Conservation (phyloP, 129 eudicot species). For the Artemisia tridentata region DNA sequence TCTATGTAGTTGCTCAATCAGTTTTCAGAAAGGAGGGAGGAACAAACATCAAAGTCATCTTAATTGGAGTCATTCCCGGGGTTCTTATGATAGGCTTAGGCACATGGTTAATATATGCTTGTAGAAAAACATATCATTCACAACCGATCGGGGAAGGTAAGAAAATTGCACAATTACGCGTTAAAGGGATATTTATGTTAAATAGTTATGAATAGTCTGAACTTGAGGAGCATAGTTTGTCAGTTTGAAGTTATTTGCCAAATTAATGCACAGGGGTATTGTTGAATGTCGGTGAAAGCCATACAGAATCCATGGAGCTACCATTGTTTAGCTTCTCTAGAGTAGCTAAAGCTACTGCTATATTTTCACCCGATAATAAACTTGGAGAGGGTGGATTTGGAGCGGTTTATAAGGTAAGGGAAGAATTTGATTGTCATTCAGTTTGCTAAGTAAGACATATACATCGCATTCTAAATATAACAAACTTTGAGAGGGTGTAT, state of each 20-base stretch:
- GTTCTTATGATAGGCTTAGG: neutral
- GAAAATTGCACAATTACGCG: too few species aligned
- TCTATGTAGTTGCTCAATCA: neutral
- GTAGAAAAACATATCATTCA: neutral
- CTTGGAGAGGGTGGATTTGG: too few species aligned
- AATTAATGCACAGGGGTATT: neutral
- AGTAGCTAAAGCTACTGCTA: too few species aligned
- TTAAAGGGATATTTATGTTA: too few species aligned
- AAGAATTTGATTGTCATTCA: too few species aligned
- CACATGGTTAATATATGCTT: neutral
- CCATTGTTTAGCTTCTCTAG: neutral
- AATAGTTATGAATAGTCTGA: too few species aligned
- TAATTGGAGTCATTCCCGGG: neutral
- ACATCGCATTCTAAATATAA: neutral
- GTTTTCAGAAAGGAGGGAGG: neutral
- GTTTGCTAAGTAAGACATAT: too few species aligned
- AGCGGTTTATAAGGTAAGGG: too few species aligned
- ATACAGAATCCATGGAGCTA: neutral
- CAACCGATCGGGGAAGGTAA: constrained; percentile 1
- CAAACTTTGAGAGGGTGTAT: neutral
- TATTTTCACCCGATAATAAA: too few species aligned
- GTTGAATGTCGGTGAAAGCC: neutral
- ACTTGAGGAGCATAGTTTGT: too few species aligned
- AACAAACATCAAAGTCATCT: neutral
- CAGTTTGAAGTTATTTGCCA: neutral